Base-by-base conservation (phyloP, 2,329 filamentous ascomycete species). In the Trichoderma arundinaceum region DNA sequence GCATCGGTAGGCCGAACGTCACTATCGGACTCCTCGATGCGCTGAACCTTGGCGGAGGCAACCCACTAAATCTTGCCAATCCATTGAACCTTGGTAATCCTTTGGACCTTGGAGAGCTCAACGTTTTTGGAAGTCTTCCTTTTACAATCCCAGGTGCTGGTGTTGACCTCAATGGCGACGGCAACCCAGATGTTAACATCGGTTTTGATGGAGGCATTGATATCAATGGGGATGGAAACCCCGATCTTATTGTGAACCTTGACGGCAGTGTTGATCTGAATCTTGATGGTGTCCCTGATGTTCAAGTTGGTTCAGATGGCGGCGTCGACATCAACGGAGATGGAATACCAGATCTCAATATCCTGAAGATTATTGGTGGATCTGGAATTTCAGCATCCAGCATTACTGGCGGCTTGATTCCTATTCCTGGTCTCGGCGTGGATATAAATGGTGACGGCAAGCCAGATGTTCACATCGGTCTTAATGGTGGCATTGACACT, bases 361-460 rank as follows among this genome's bases (percentile, higher is more conserved):
- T 59, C 28, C 22, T 28, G 4, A 28, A 28, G 22, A 28, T 28
- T 4, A 28, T 28, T 28, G 22, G 22, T 28, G 22, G 22, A 28
- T 28, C 22, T 28, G 22, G 22, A 28, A 28, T 28, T 28, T 28
- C 22, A 28, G 22, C 22, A 28, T 4, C 22, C 4, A 4, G 22
- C 22, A 28, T 3, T 28, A 28, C 22, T 28, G 22, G 22, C 22
- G 22, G 22, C 22, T 28, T 28, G 22, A 28, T 19, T 44, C 15
- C 43, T 7, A 3, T n/a, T 32, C 56, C 56, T n/a, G 39, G 22
- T 13, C 39, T 12, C 12, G 35, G 57, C 15, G 35, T 61, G 8
- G 57, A 61, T 12, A 10, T n/a, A 15, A 51, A 61, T 7, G 57
- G 57, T 32, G 57, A 61, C 19, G 57, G 52, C 4, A 46, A 32